Evolutionary conservation across 2,329 filamentous ascomycete genomes (phyloP).

Genomic region (Nothophoma quercina): DNA sequence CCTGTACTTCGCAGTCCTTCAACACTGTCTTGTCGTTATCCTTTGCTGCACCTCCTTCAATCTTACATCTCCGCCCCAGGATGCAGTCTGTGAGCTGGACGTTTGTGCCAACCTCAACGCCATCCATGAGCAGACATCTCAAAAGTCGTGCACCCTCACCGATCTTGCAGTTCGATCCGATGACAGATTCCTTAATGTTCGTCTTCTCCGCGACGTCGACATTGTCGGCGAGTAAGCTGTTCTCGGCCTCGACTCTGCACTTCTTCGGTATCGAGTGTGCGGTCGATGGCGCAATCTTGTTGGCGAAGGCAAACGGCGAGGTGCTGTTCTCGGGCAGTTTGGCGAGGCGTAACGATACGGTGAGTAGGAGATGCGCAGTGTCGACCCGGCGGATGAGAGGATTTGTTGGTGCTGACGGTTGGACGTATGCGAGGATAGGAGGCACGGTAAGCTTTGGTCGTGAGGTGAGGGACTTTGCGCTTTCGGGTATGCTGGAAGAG

Average conservation of each 20-base stretch:
- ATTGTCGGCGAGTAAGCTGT: slow-evolving; percentile 86
- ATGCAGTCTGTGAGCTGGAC: slow-evolving; percentile 89
- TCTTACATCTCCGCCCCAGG: slow-evolving; percentile 77
- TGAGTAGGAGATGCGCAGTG: slow-evolving; percentile 80
- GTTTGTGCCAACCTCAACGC: slow-evolving; percentile 81
- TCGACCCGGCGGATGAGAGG: slow-evolving; percentile 88
- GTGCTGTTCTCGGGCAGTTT: slow-evolving; percentile 70
- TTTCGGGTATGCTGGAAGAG: slow-evolving; percentile 37
- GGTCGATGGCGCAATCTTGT: slow-evolving; percentile 74
- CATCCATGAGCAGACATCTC: slow-evolving; percentile 93
- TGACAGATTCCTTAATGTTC: slow-evolving; percentile 90
- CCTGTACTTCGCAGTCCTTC: slow-evolving; percentile 90
- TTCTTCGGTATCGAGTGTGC: slow-evolving; percentile 80
- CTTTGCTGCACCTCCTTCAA: slow-evolving; percentile 75
- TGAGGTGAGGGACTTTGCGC: slow-evolving; percentile 37
- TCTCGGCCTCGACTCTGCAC: slow-evolving; percentile 81
- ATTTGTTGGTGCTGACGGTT: slow-evolving; percentile 64
- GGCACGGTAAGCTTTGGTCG: slow-evolving; percentile 63
- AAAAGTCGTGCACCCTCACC: slow-evolving; percentile 83
- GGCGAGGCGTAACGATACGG: slow-evolving; percentile 83
- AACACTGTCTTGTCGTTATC: slow-evolving; percentile 61
- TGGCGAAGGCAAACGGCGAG: slow-evolving; percentile 78
- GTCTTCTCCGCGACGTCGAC: slow-evolving; percentile 87
- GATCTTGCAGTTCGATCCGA: slow-evolving; percentile 88
- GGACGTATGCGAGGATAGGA: slow-evolving; percentile 82